phyloP scores from a whole-genome alignment of 106 monocot species.

The Dioscorea alata region DNA sequence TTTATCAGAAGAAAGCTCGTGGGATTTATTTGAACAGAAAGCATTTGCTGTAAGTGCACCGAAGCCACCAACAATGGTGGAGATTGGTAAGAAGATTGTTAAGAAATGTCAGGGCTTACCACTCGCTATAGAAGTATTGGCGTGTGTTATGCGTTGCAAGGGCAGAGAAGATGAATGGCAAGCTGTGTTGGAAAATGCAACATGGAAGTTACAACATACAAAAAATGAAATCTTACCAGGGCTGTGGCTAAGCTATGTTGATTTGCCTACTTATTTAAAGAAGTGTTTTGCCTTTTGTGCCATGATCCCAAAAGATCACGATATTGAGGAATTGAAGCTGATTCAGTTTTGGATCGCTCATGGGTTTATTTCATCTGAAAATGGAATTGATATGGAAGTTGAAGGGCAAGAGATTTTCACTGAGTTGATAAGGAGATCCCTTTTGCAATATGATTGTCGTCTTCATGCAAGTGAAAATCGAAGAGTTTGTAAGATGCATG shows the following conservation, averaged over 20 bases:
- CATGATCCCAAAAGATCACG: constrained; percentile 25
- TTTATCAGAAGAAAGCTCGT: constrained; percentile 25
- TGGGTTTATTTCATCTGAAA: constrained; percentile 10
- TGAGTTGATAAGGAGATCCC: constrained; percentile 17
- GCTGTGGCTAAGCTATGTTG: constrained; percentile 22
- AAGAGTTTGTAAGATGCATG: constrained; percentile 14
- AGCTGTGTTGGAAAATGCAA: constrained; percentile 11
- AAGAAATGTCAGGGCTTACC: constrained; percentile 26
- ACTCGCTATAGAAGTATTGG: constrained; percentile 20
- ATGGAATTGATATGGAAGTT: constrained; percentile 1
- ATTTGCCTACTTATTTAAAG: neutral
- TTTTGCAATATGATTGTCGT: constrained; percentile 16
- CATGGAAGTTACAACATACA: constrained; percentile 15
- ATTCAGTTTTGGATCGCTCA: constrained; percentile 30
- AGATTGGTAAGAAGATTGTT: constrained; percentile 22
- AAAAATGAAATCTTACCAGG: constrained; percentile 15
- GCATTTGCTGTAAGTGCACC: constrained; percentile 16
- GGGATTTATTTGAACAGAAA: constrained; percentile 16
- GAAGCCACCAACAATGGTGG: constrained; percentile 9
- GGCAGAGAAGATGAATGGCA: constrained; percentile 2
- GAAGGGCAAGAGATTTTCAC: neutral
- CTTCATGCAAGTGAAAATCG: neutral
- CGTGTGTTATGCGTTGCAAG: constrained; percentile 17
- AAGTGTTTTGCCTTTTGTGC: constrained; percentile 29
- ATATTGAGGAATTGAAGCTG: constrained; percentile 17